Conservation (phyloP, 2,329 filamentous ascomycete genomes). For the Trichophyton equinum region DNA sequence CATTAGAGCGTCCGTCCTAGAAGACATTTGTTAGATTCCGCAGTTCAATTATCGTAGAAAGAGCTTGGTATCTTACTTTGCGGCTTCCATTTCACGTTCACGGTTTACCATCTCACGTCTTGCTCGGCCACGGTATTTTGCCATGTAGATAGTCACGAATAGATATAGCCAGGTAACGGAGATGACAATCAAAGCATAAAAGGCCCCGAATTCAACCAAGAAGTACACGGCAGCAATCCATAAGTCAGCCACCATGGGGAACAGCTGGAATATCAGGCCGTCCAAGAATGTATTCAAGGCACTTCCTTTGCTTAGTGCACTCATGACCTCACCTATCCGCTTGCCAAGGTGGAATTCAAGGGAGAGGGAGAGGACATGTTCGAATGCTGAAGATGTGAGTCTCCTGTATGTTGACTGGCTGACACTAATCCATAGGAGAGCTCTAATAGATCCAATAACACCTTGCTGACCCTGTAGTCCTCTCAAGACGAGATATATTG, state of each 20-base stretch:
- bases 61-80: conserved; percentile 23
- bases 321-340: conserved; percentile 41
- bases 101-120: conserved; percentile 35
- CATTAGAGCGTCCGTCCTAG: conserved; percentile 36
- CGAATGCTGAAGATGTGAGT: conserved; percentile 36
- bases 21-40: not conserved
- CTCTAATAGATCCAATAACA: conserved; percentile 31
- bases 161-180: conserved; percentile 41
- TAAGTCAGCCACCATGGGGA: conserved; percentile 51
- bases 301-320: conserved; percentile 37
- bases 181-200: conserved; percentile 49
- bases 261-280: conserved; percentile 44
- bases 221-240: conserved; percentile 48
- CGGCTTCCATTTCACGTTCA: conserved; percentile 38
- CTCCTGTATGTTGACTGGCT: conserved; percentile 35
- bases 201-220: conserved; percentile 47
- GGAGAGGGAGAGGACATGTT: conserved; percentile 37
- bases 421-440: conserved; percentile 39
- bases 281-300: conserved; percentile 44
- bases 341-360: conserved; percentile 43
- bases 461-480: conserved; percentile 38
- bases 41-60: not conserved
- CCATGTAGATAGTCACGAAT: conserved; percentile 41
- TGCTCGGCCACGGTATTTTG: conserved; percentile 35
- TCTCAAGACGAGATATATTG: conserved; percentile 35